Conservation (phyloP, 1,139 yeast genomes). For the Diutina ranongensis region DNA sequence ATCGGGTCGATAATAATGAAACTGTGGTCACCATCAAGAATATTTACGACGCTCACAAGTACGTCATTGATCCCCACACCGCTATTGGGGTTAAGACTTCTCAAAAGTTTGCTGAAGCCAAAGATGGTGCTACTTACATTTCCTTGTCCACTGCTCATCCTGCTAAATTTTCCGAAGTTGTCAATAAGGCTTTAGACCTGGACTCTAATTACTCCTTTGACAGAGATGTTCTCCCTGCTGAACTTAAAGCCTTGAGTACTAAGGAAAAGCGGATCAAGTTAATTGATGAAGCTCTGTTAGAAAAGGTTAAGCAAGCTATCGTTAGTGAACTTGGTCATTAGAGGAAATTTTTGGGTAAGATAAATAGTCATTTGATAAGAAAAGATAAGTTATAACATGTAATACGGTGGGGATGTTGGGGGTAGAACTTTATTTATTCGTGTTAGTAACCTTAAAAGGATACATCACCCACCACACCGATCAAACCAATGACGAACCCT, state of each 20-base stretch:
- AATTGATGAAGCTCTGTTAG: constrained; percentile 64
- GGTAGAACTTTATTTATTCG: background rate
- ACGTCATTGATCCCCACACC: constrained; percentile 91
- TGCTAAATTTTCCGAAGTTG: constrained; percentile 95
- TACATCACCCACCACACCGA: constrained; percentile 42
- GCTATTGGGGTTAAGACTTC: constrained; percentile 88
- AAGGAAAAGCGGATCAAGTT: constrained; percentile 68
- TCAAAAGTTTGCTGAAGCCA: constrained; percentile 31
- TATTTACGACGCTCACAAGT: constrained; percentile 46
- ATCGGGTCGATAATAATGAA: constrained; percentile 65
- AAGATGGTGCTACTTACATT: constrained; percentile 40
- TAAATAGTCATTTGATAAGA: too few relatives aligned
- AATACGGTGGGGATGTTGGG: too few relatives aligned
- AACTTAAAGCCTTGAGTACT: constrained; percentile 58
- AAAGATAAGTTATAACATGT: too few relatives aligned
- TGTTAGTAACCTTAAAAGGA: constrained; percentile 11
- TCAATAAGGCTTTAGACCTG: constrained; percentile 59
- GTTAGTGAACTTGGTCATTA: constrained; percentile 35
- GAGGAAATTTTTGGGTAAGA: too few relatives aligned
- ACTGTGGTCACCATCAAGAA: constrained; percentile 68
- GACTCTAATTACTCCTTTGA: constrained; percentile 75
- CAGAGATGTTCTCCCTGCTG: constrained; percentile 78
- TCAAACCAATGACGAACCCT: constrained; percentile 28
- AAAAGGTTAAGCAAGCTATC: constrained; percentile 62
- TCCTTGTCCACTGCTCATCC: constrained; percentile 97